Evolutionary conservation across 495 filamentous ascomycete species (phyloP).

Genomic region (Saxophila tyrrhenica): DNA sequence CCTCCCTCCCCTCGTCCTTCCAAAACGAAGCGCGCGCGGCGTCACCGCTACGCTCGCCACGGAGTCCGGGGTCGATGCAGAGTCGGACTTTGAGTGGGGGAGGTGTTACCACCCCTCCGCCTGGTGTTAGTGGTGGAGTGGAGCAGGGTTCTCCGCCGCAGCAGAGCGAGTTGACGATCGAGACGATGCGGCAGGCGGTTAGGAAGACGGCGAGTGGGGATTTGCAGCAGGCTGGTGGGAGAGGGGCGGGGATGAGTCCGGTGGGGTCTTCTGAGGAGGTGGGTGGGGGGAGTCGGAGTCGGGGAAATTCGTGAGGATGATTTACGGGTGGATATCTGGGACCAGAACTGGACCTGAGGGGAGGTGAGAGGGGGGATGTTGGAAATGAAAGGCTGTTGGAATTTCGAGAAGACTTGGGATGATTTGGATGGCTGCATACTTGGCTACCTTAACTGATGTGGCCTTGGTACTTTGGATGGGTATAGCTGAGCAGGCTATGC

Average conservation of each 20-base stretch:
- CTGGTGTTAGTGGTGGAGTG: background rate
- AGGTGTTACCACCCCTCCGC: slow-evolving; percentile 5
- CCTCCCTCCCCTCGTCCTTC: slow-evolving; percentile 40
- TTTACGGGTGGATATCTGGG: background rate
- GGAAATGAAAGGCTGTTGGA: no score
- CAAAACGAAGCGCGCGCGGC: slow-evolving; percentile 50
- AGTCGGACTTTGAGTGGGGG: slow-evolving; percentile 1
- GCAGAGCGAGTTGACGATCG: slow-evolving; percentile 65
- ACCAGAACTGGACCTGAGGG: no score
- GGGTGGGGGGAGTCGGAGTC: slow-evolving; percentile 4
- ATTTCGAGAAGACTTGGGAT: background rate
- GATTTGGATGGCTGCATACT: background rate
- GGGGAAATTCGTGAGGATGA: slow-evolving; percentile 15
- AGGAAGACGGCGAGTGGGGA: slow-evolving; percentile 73
- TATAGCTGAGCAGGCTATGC: no score
- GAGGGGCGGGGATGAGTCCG: slow-evolving; percentile 3
- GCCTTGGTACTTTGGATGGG: no score
- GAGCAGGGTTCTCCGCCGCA: slow-evolving; percentile 29
- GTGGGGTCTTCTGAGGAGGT: slow-evolving; percentile 1
- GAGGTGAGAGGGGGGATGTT: no score
- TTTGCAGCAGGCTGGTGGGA: slow-evolving; percentile 36
- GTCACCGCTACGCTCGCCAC: slow-evolving; percentile 34
- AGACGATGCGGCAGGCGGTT: slow-evolving; percentile 84
- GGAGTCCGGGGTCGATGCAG: slow-evolving; percentile 28
- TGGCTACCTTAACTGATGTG: no score